Base-by-base conservation (phyloP, 2,329 filamentous ascomycete species). In the Lecanicillium sp. region DNA sequence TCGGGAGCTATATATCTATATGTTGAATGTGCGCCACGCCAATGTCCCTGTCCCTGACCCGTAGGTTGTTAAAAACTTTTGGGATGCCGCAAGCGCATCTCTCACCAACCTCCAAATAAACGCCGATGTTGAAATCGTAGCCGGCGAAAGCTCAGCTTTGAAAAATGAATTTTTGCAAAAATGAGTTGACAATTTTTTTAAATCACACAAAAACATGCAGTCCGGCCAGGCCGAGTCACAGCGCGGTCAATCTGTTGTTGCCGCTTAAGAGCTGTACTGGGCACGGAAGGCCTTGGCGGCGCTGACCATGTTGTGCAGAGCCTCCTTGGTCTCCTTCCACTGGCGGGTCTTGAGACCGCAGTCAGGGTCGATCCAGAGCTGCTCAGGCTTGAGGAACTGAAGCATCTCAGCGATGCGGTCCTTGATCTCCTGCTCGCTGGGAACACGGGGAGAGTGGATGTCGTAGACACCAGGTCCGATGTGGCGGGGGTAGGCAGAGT, bases 341-440 rank as follows among this genome's bases (percentile, higher is more conserved):
- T 94, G 85, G 57, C 92, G 86, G 55, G 92, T 98, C 87, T 98
- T 98, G 45, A 98, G 81, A 75, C 92, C 92, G 62, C 92, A 98
- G 75, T 98, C 92, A 53, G 92, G 92, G 77, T 98, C 90, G 72
- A 97, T 87, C 92, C 92, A 98, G 64, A 98, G 87, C 79, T 98
- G 92, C 60, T 96, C 88, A 44, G 89, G 89, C 78, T 88, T 90
- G 69, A 97, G 85, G 78, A 87, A 89, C 70, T 85, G 77, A 51
- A 98, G 81, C 92, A 97, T 97, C 84, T 98, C 92, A 64, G 86
- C 81, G 65, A 98, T 85, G 62, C 92, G 85, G 72, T 89, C 84
- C 80, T 87, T 90, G 77, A 98, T 95, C 81, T 98, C 92, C 73
- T 95, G 78, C 81, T 96, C 86, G 63, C 81, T 84, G 60, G 92